Conservation (phyloP, 2,329 filamentous ascomycete species). For the Akanthomyces muscarius region DNA sequence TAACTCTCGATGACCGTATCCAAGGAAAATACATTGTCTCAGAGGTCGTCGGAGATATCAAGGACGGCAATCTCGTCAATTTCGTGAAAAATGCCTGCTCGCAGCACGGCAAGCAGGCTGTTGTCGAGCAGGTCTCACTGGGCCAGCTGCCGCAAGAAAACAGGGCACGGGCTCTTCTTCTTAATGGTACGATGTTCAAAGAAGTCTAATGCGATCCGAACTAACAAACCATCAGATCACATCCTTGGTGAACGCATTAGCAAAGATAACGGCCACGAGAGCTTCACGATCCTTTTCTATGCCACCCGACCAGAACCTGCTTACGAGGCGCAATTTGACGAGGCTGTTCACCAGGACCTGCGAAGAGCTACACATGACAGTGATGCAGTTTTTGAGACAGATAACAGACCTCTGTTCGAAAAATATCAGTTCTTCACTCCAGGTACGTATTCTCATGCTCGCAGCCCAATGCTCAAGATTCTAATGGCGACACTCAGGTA, state of each 20-base stretch:
- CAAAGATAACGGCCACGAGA: slow-evolving; percentile 34
- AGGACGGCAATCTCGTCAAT: slow-evolving; percentile 37
- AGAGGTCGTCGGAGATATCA: slow-evolving; percentile 53
- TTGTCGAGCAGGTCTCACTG: slow-evolving; percentile 40
- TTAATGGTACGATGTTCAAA: slow-evolving; percentile 41
- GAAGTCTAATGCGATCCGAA: background rate
- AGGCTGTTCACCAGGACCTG: slow-evolving; percentile 65
- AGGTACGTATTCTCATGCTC: slow-evolving; percentile 48
- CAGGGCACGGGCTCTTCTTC: slow-evolving; percentile 42
- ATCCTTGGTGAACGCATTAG: slow-evolving; percentile 48
- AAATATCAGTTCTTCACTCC: slow-evolving; percentile 93
- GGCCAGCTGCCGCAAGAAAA: slow-evolving; percentile 36
- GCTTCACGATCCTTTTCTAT: slow-evolving; percentile 73
- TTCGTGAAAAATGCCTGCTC: slow-evolving; percentile 47
- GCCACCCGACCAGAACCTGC: slow-evolving; percentile 54
- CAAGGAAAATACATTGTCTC: slow-evolving; percentile 45
- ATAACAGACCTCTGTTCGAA: slow-evolving; percentile 67
- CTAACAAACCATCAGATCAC: slow-evolving; percentile 39
- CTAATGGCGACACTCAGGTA: slow-evolving; percentile 48
- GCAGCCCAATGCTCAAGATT: background rate
- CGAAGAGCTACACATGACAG: slow-evolving; percentile 48
- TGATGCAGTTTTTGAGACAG: slow-evolving; percentile 17
- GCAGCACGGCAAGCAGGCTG: slow-evolving; percentile 33
- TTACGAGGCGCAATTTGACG: slow-evolving; percentile 64
- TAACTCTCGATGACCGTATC: slow-evolving; percentile 34